Base-by-base conservation (phyloP, 805 yeast species). In the Hanseniaspora pseudoguilliermondii region DNA sequence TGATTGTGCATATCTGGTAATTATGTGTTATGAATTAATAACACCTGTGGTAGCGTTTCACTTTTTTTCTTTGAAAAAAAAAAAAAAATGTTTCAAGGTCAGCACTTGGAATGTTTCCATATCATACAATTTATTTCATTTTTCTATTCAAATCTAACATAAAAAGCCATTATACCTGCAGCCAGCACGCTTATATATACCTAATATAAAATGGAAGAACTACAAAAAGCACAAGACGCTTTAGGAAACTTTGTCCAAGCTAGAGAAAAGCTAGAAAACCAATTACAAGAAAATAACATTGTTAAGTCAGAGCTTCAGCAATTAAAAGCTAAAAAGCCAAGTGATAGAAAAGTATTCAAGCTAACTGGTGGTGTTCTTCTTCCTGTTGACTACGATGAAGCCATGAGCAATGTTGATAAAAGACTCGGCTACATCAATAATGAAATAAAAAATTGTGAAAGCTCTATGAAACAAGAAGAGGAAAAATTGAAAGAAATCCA, bases 191-290 rank as follows among this genome's bases (percentile, higher is more conserved):
- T 10, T 27, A 29, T 13, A 46, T 34, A 46, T 57, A 32, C 69
- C 67, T 50, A 66, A 64, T 49, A 69, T 68, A 61, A 68, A 71
- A 53, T 75, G 79, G 47, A 62, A 75, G 50, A 74, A 69, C 58
- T 76, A 71, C 74, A 75, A 68, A 63, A 70, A 42, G 67, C 73
- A 11, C 84, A 80, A 61, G 68, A 68, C 50, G 68, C 70, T 25
- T 66, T 80, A 48, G 70, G 69, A 57, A 84, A 80, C 52, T 72
- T 81, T 44, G 75, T 89, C 39, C 72, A 79, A 5, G 80, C 88
- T 13, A 81, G 97, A 64, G 95, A 91, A 61, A 80, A 83, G 65
- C 76, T 93, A 47, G 99, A 93, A 66, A 86, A 97, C 1, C 99
- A 93, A 70, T 79, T 75, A 62, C 98, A 93, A 69, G 99, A 93